Evolutionary conservation across 192 early-diverging fungal genomes (phyloP).

Genomic region (Dimargaris cristalligena): DNA sequence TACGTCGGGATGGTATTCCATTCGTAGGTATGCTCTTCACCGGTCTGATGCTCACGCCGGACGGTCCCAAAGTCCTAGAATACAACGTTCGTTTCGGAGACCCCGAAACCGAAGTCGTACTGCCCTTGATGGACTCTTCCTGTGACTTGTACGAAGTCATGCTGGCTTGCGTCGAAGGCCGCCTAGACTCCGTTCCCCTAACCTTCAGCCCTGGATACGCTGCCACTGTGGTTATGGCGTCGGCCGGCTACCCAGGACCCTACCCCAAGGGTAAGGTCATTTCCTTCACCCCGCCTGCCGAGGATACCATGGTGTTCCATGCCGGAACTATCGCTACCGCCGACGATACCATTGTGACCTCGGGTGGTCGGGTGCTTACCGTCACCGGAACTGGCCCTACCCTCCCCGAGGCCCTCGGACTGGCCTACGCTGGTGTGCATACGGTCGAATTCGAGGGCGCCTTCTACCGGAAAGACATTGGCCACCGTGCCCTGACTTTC

Average conservation of each 20-base stretch:
- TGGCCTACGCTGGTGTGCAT: conserved; percentile 51
- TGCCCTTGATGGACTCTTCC: conserved; percentile 71
- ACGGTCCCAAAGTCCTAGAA: conserved; percentile 88
- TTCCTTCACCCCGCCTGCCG: conserved; percentile 30
- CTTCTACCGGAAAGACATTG: conserved; percentile 89
- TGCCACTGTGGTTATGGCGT: conserved; percentile 83
- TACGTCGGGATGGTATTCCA: conserved; percentile 88
- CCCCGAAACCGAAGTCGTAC: conserved; percentile 90
- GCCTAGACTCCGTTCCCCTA: conserved; percentile 74
- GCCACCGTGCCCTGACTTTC: conserved; percentile 42
- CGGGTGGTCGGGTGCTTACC: conserved; percentile 89
- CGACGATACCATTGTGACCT: conserved; percentile 47
- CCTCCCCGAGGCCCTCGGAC: conserved; percentile 59
- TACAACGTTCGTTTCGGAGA: conserved; percentile 98
- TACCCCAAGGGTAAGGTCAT: conserved; percentile 75
- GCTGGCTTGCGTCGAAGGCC: conserved; percentile 72
- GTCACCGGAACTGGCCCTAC: conserved; percentile 68
- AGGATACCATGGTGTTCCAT: conserved; percentile 63
- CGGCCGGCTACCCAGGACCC: conserved; percentile 79
- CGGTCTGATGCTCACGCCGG: conserved; percentile 84
- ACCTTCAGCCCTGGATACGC: conserved; percentile 55
- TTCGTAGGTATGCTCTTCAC: conserved; percentile 96
- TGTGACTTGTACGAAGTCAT: conserved; percentile 79
- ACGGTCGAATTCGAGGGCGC: conserved; percentile 69
- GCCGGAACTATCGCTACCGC: conserved; percentile 57